Evolutionary conservation across 2,329 filamentous ascomycete genomes (phyloP).

Genomic region (Diaporthe amygdali): DNA sequence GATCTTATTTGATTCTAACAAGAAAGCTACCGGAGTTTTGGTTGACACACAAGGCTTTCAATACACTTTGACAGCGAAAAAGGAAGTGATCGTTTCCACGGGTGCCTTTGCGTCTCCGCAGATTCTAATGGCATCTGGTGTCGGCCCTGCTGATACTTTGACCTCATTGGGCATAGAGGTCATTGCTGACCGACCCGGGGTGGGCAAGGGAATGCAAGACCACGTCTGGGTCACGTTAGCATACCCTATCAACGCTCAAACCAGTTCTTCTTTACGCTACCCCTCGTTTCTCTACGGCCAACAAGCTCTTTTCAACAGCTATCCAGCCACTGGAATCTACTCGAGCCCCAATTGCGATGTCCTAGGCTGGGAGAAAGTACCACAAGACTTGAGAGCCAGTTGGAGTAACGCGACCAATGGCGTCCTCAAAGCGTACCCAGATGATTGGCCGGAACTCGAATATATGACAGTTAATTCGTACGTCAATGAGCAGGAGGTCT

Average conservation of each 20-base stretch:
- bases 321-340: neutral
- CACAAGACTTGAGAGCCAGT: neutral
- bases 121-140: conserved; percentile 64
- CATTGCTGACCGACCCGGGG: conserved; percentile 47
- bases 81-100: conserved; percentile 63
- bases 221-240: conserved; percentile 31
- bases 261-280: neutral
- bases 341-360: conserved; percentile 1
- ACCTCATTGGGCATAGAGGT: conserved; percentile 45
- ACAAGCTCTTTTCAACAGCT: neutral
- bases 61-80: neutral
- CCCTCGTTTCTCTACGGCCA: neutral
- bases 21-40: conserved; percentile 1
- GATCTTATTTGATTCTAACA: neutral
- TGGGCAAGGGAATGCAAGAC: conserved; percentile 57
- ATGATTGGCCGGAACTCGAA: conserved; percentile 16
- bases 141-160: conserved; percentile 54
- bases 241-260: neutral
- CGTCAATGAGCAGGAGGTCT: neutral
- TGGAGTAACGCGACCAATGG: neutral
- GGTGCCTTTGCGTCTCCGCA: conserved; percentile 63
- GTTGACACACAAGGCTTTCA: neutral
- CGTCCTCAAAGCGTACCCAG: neutral
- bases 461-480: neutral
- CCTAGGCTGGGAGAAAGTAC: neutral